phyloP scores from a whole-genome alignment of 495 filamentous ascomycete species.

The Aspergillus incahuasiensis region DNA sequence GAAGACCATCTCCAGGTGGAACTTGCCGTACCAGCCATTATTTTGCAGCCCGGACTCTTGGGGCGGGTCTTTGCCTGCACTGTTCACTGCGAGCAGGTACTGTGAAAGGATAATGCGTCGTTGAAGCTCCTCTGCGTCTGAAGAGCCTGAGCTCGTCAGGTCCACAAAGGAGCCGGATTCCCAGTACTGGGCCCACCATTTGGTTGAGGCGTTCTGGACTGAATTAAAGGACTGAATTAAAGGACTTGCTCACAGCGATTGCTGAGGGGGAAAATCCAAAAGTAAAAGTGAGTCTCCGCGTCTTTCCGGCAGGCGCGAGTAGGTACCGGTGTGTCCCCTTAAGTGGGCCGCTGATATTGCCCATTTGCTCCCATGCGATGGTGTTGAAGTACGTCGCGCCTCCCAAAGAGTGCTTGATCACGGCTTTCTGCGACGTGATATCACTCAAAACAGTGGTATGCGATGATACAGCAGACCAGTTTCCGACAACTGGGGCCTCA shows the following conservation, averaged over 20 bases:
- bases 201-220: not conserved
- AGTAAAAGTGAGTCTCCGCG: not conserved
- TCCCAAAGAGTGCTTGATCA: not conserved
- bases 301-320: not conserved
- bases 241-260: not conserved
- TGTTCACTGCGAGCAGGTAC: constrained; percentile 16
- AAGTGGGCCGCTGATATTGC: not conserved
- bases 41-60: constrained; percentile 18
- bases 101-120: constrained; percentile 15
- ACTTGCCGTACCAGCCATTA: constrained; percentile 23
- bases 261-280: not conserved
- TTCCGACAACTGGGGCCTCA: constrained; percentile 10
- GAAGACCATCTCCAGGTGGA: constrained; percentile 47
- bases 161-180: constrained; percentile 12
- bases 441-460: not conserved
- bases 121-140: constrained; percentile 6
- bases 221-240: no score
- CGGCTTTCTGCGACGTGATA: not conserved
- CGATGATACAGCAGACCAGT: constrained; percentile 1
- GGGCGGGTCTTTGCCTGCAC: constrained; percentile 15
- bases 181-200: constrained; percentile 10
- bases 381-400: constrained; percentile 6
- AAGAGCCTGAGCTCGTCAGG: not conserved
- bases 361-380: not conserved
- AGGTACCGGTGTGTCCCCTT: not conserved